These are phyloP conservation scores for Petunia secreta DNA, from an alignment of 257 asterid species.

Conservation along the genomic window DNA sequence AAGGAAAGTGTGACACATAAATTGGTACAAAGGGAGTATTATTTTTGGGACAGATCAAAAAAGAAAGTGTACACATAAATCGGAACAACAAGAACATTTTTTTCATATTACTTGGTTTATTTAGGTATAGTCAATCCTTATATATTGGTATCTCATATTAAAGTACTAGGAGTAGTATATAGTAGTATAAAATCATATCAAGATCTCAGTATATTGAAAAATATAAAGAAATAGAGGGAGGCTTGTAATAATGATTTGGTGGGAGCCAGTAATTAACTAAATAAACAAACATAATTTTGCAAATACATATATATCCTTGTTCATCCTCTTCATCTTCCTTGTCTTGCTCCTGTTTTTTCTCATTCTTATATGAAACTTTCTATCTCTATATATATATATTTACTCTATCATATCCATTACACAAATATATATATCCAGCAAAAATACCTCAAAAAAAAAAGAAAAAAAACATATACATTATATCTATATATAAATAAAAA, in stretches of 20 bases:
- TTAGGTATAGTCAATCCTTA: no score
- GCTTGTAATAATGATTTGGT: not conserved
- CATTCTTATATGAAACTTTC: constrained; percentile 19
- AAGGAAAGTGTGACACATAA: no score
- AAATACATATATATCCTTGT: constrained; percentile 18
- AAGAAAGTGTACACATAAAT: no score
- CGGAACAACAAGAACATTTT: no score
- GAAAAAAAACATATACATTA: not conserved
- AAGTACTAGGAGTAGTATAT: no score
- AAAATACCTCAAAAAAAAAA: not conserved
- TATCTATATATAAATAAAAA: not conserved
- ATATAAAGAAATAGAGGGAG: not conserved
- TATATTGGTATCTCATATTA: no score
- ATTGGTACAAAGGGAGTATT: no score
- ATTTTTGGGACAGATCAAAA: no score
- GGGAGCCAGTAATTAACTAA: not conserved
- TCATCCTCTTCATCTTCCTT: not conserved
- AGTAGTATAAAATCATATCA: no score
- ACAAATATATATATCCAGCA: not conserved
- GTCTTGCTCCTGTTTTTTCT: constrained; percentile 19
- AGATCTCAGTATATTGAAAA: no score
- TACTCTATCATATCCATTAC: not conserved
- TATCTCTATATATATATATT: not conserved
- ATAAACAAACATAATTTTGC: constrained; percentile 13
- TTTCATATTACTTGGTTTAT: no score